Percentiles rank a stretch among this genome's conserved stretches.
These are phyloP conservation scores for Triangularia verruculosa DNA, from an alignment of 2,329 filamentous ascomycete species.

Conservation along the genomic window DNA sequence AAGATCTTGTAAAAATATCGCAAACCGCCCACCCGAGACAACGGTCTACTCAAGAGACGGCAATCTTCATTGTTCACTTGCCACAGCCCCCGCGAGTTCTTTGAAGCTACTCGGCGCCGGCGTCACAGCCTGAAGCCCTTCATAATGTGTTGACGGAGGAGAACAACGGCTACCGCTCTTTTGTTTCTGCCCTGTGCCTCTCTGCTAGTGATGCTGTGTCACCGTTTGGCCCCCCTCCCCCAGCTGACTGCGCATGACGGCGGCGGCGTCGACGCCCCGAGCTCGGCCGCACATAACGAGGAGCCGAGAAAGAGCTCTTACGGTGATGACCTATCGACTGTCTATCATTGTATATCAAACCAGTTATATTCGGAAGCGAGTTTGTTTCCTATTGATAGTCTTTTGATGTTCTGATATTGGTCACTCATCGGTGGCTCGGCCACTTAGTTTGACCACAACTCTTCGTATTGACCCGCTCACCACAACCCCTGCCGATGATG, in stretches of 20 bases:
- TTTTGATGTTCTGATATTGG: neutral
- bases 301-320: neutral
- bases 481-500: neutral
- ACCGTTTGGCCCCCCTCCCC: constrained; percentile 3
- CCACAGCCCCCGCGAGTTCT: neutral
- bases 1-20: neutral
- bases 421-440: neutral
- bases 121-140: neutral
- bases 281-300: constrained; percentile 8
- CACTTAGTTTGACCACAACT: neutral
- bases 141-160: neutral
- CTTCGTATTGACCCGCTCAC: neutral
- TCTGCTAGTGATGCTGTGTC: constrained; percentile 2
- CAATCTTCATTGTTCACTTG: neutral
- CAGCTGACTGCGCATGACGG: constrained; percentile 8
- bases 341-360: neutral
- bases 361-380: neutral
- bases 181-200: neutral
- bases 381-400: neutral
- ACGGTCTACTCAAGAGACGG: neutral
- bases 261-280: constrained; percentile 1
- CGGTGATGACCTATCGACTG: neutral
- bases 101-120: neutral
- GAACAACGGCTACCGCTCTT: neutral
- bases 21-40: neutral